Conservation (phyloP, 2,329 filamentous ascomycete species). For the Ambrosiella beaveri region DNA sequence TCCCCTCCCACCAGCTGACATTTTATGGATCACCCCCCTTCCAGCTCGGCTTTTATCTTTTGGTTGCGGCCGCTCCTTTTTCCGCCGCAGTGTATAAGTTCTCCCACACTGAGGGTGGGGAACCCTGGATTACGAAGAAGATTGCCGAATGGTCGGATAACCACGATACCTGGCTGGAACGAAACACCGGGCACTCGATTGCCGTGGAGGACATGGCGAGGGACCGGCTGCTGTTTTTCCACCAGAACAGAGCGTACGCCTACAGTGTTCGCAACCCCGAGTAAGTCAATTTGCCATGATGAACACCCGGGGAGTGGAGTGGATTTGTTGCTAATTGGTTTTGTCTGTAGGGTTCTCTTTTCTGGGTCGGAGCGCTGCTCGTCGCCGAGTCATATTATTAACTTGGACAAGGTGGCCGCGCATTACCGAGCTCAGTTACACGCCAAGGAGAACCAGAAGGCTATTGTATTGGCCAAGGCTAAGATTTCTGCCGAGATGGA, state of each 20-base stretch:
- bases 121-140: slow-evolving; percentile 27
- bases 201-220: slow-evolving; percentile 37
- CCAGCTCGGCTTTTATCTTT: slow-evolving; percentile 32
- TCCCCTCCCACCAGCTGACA: background rate
- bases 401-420: slow-evolving; percentile 38
- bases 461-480: slow-evolving; percentile 28
- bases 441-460: slow-evolving; percentile 38
- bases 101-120: slow-evolving; percentile 31
- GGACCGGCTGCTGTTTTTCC: slow-evolving; percentile 38
- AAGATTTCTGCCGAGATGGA: background rate
- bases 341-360: slow-evolving; percentile 34
- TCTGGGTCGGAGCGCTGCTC: slow-evolving; percentile 29
- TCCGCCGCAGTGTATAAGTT: slow-evolving; percentile 31
- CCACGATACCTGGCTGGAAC: slow-evolving; percentile 30
- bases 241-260: slow-evolving; percentile 27
- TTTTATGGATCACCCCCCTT: background rate
- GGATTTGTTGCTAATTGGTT: slow-evolving; percentile 21
- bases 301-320: background rate
- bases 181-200: slow-evolving; percentile 35
- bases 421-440: slow-evolving; percentile 39
- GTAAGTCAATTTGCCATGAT: slow-evolving; percentile 24
- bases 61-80: slow-evolving; percentile 28
- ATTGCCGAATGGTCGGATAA: slow-evolving; percentile 26
- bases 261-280: slow-evolving; percentile 40
- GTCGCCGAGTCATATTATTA: slow-evolving; percentile 18